phyloP scores from a whole-genome alignment of 371 early-diverging fungal species.

The Apophysomyces sp. region DNA sequence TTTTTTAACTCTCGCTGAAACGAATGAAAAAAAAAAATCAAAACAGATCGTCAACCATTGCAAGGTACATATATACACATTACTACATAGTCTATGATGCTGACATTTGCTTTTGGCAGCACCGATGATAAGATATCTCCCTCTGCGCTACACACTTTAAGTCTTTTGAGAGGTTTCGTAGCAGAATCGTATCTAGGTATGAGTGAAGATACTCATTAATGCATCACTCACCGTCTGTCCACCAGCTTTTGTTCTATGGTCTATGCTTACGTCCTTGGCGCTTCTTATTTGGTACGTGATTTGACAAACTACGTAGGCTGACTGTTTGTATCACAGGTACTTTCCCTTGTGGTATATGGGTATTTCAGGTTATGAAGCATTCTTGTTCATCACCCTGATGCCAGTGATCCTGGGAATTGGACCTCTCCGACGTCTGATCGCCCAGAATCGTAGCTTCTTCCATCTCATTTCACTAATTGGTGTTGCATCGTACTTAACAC shows the following conservation, averaged over 20 bases:
- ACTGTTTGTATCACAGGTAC: constrained; percentile 27
- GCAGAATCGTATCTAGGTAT: constrained; percentile 62
- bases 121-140: constrained; percentile 42
- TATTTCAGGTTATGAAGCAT: constrained; percentile 78
- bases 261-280: constrained; percentile 72
- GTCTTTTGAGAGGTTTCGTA: constrained; percentile 31
- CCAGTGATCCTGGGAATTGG: constrained; percentile 67
- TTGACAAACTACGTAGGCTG: neutral
- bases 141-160: constrained; percentile 23
- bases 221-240: neutral
- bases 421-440: constrained; percentile 54
- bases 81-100: neutral
- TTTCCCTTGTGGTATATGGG: constrained; percentile 90
- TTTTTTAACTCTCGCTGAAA: neutral
- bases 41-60: constrained; percentile 14
- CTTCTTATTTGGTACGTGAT: constrained; percentile 71
- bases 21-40: neutral
- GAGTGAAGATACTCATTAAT: neutral
- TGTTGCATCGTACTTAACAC: constrained; percentile 56
- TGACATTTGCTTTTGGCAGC: constrained; percentile 11
- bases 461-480: constrained; percentile 64
- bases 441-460: constrained; percentile 56
- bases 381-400: constrained; percentile 61
- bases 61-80: constrained; percentile 14
- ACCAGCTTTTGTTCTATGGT: constrained; percentile 77